Evolutionary conservation across 306 rosid species (phyloP).

Genomic region (Dryas octopetala): DNA sequence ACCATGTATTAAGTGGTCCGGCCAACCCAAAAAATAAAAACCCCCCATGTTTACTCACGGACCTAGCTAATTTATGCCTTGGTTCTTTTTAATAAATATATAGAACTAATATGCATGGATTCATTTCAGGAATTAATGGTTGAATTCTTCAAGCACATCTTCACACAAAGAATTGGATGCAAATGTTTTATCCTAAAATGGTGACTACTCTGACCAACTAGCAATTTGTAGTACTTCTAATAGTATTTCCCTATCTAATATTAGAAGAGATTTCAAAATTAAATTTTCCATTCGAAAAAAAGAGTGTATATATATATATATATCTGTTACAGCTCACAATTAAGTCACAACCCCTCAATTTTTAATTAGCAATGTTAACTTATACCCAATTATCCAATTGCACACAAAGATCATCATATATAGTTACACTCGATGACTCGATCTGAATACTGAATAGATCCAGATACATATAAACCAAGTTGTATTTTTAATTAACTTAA

Average conservation of each 20-base stretch:
- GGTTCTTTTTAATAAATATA: no score
- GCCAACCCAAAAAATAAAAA: no score
- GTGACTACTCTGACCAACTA: no score
- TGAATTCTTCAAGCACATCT: background rate
- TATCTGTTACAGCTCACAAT: background rate
- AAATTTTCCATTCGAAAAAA: no score
- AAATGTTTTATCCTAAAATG: no score
- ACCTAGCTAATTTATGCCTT: no score
- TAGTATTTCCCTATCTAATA: no score
- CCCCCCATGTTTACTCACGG: no score
- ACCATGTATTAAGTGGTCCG: background rate
- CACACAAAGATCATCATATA: background rate
- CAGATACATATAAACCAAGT: background rate
- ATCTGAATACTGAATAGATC: background rate
- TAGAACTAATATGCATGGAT: background rate
- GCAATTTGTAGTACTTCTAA: no score
- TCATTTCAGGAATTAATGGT: background rate
- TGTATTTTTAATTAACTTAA: background rate
- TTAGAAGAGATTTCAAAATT: no score
- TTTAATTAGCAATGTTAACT: background rate
- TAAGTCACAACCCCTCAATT: background rate
- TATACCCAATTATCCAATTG: background rate
- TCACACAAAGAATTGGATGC: no score
- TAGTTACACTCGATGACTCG: no score
- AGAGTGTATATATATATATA: background rate